Evolutionary conservation across 177 flowering plant genomes (phyloP).

Genomic region (Vitis hybrid): DNA sequence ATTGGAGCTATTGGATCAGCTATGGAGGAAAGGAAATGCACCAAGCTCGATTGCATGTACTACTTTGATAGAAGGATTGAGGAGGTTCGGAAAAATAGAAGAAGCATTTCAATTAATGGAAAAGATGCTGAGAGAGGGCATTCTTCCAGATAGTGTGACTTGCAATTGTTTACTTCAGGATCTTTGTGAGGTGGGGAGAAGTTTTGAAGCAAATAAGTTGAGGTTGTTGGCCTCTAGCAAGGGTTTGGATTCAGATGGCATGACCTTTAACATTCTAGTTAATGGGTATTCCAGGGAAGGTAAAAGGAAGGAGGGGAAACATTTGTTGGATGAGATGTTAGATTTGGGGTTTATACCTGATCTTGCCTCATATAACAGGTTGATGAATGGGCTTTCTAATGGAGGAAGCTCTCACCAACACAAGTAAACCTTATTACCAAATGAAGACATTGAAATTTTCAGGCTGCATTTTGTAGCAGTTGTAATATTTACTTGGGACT

Average conservation of each 20-base stretch:
- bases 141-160: constrained; percentile 73
- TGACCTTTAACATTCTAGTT: constrained; percentile 64
- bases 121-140: constrained; percentile 59
- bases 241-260: constrained; percentile 63
- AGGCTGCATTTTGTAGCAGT: too few relatives aligned
- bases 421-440: too few relatives aligned
- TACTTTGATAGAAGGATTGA: constrained; percentile 71
- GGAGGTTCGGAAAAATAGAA: constrained; percentile 35
- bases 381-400: constrained; percentile 50
- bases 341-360: too few relatives aligned
- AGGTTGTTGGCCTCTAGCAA: constrained; percentile 66
- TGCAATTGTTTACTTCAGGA: constrained; percentile 67
- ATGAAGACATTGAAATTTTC: too few relatives aligned
- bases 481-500: too few relatives aligned
- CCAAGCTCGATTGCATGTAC: constrained; percentile 66
- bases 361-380: constrained; percentile 33
- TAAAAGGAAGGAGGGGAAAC: constrained; percentile 60
- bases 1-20: constrained; percentile 45
- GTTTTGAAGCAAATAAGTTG: constrained; percentile 51
- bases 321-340: constrained; percentile 76
- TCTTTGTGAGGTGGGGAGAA: constrained; percentile 58
- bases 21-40: constrained; percentile 53
- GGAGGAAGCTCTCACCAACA: constrained; percentile 7
- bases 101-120: constrained; percentile 49
- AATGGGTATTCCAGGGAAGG: constrained; percentile 68